Base-by-base conservation (phyloP, 1,284 basidiomycete genomes). In the Cutaneotrichosporon curvatum region DNA sequence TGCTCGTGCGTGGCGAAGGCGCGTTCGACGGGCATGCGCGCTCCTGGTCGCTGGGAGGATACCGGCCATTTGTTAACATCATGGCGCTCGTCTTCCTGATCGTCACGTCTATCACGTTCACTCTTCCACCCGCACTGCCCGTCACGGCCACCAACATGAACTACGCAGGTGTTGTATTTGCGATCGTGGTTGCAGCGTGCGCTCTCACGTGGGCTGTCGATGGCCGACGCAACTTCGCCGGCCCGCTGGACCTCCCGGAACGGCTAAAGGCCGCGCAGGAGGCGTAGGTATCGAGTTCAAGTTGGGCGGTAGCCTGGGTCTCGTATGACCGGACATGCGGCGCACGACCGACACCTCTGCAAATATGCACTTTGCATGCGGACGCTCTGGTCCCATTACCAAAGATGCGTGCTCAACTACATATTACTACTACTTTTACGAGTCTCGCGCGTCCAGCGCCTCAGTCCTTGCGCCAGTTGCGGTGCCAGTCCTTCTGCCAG, bases 41-140 rank as follows among this genome's bases (percentile, higher is more conserved):
- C 20, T 36, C 35, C 35, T 19, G 6, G 35, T 19, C 16, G 16
- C 35, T 3, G 20, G 16, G 6, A 19, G 18, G 11, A 36, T 19
- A 3, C 35, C 20, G 35, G 6, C 35, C 35, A 19, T n/a, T 36
- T 1, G 47, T 66, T 45, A 75, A 75, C 49, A 38, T 67, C 18
- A 12, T 28, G 18, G 62, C 67, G 0, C 57, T 76, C 28, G 40
- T 57, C 16, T 77, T 75, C 52, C 68, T 67, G 1, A 32, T 61
- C 10, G 51, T 76, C 33, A 76, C 74, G 3, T 64, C 67, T 18
- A 67, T 76, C 21, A 73, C 75, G 60, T 77, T 76, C 68, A 53
- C 74, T 18, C 75, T 77, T 67, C 75, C 75, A 2, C 73, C 74
- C 15, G 68, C 61, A 12, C 43, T 72, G 0, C 72, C 73, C 7